These are phyloP conservation scores for Nymphaea colorata DNA, from an alignment of 164 flowering plant species.

Conservation along the genomic window DNA sequence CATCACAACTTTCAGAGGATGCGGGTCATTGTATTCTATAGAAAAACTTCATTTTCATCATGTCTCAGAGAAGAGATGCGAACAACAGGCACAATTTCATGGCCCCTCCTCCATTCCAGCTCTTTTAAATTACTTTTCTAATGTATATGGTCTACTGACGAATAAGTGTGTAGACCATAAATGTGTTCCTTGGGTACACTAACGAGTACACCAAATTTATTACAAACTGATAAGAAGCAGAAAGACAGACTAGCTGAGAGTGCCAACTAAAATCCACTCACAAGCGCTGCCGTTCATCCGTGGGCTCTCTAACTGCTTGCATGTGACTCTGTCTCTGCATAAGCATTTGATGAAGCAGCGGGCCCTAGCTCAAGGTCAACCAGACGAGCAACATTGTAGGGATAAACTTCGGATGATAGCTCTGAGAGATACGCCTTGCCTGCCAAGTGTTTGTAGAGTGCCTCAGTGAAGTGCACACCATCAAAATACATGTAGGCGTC, in stretches of 20 bases:
- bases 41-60: too few species aligned
- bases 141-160: too few species aligned
- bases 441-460: slow-evolving; percentile 34
- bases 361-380: background rate
- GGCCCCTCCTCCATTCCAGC: too few species aligned
- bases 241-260: background rate
- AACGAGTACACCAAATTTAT: too few species aligned
- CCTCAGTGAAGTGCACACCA: slow-evolving; percentile 65
- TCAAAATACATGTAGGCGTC: slow-evolving; percentile 40
- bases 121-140: too few species aligned
- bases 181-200: background rate
- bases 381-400: slow-evolving; percentile 26
- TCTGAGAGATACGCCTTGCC: slow-evolving; percentile 34
- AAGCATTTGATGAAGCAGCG: background rate
- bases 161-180: background rate
- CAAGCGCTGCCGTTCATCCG: background rate
- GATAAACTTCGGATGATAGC: slow-evolving; percentile 30
- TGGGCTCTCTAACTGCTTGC: background rate
- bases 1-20: too few species aligned
- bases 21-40: too few species aligned
- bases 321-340: background rate
- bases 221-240: background rate
- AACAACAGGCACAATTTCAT: too few species aligned
- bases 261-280: background rate
- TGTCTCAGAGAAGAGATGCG: too few species aligned